Base-by-base conservation (phyloP, 805 yeast species). In the Kodamaea neixiangensis region DNA sequence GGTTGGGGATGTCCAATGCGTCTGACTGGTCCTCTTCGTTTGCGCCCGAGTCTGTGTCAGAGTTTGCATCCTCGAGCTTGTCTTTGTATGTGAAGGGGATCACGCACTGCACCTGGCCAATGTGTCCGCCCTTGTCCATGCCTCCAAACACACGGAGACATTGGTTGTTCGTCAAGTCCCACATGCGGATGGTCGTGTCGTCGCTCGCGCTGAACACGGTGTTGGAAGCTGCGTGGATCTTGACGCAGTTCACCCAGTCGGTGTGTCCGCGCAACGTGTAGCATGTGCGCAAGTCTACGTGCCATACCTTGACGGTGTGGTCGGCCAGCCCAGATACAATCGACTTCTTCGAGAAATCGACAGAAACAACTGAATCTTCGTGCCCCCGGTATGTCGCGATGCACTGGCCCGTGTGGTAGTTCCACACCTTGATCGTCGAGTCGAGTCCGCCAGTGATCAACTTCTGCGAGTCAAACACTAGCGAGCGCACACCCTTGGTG, bases 321-420 rank as follows among this genome's bases (percentile, higher is more conserved):
- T 94, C 99, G 0, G 97, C 96, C 33, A 96, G 85, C 0, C 98
- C 99, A 7, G 94, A 85, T 0, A 91, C 97, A 62, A 94, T 91
- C 25, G 89, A 76, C 61, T 89, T 89, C 55, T 81, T 79, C 55
- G 76, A 77, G 58, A 90, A 88, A 67, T 93, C 97, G 47, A 94
- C 90, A 56, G 89, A 82, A 39, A 87, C 76, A 3, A 94, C 96
- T 46, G 89, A 84, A 61, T 87, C 94, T 46, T 84, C 85, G 70
- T 94, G 98, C 2, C 98, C 98, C 38, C 93, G 77, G 68, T 94
- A 91, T 0, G 98, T 92, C 6, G 97, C 87, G 18, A 94, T 84
- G 63, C 97, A 93, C 66, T 88, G 87, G 34, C 99, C 99, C 0
- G 96, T 90, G 56, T 87, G 86, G 69, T 90, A 90, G 71, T 93